Conservation (phyloP, 2,329 filamentous ascomycete genomes). For the Ophiostoma pallidulum region DNA sequence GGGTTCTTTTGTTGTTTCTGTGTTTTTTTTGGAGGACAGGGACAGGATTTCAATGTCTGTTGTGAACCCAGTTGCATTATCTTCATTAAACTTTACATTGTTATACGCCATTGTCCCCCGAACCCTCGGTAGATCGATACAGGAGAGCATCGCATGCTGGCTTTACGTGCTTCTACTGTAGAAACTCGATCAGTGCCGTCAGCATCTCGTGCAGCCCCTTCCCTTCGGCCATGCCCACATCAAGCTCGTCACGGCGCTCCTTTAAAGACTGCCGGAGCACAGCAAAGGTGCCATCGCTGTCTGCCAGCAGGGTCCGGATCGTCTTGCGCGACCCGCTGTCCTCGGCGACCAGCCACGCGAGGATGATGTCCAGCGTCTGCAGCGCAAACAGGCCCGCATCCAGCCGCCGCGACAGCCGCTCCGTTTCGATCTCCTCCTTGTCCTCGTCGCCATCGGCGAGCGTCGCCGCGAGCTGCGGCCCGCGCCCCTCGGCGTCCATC, state of each 20-base stretch:
- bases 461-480: slow-evolving; percentile 28
- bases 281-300: slow-evolving; percentile 55
- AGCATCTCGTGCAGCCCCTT: slow-evolving; percentile 51
- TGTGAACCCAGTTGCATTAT: too few species aligned
- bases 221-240: slow-evolving; percentile 42
- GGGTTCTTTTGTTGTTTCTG: neutral
- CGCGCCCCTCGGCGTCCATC: slow-evolving; percentile 36
- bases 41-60: too few species aligned
- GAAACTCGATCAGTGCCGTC: slow-evolving; percentile 40
- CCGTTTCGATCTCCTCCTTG: slow-evolving; percentile 51
- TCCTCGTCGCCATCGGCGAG: slow-evolving; percentile 47
- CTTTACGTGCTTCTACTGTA: slow-evolving; percentile 24
- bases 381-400: slow-evolving; percentile 79
- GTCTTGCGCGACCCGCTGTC: slow-evolving; percentile 63
- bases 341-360: slow-evolving; percentile 89
- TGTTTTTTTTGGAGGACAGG: neutral
- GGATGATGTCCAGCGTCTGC: slow-evolving; percentile 71
- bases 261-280: slow-evolving; percentile 59
- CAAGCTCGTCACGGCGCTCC: slow-evolving; percentile 44
- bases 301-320: slow-evolving; percentile 54
- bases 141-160: too few species aligned
- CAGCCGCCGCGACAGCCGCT: slow-evolving; percentile 65
- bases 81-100: too few species aligned
- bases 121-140: too few species aligned
- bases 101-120: too few species aligned